phyloP scores from a whole-genome alignment of 2,329 filamentous ascomycete species.

The Sordariomycetes sp. region DNA sequence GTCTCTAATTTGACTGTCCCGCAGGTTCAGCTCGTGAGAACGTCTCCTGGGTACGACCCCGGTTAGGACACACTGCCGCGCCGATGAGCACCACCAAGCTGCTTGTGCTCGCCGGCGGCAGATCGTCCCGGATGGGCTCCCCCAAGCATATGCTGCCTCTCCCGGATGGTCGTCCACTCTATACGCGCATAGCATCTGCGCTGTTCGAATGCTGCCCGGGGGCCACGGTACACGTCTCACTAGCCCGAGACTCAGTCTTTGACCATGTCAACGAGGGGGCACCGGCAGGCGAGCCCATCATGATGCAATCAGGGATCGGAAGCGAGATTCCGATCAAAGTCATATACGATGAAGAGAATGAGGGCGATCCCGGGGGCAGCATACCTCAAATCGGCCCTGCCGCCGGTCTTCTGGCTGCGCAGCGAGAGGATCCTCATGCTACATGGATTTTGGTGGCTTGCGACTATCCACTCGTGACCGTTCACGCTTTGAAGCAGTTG shows the following conservation, averaged over 20 bases:
- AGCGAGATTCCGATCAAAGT: no score
- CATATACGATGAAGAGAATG: neutral
- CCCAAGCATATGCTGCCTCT: neutral
- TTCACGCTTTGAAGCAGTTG: neutral
- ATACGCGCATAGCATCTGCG: neutral
- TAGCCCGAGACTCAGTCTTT: neutral
- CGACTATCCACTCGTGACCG: neutral
- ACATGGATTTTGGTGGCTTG: neutral
- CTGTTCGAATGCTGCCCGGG: neutral
- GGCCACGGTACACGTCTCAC: neutral
- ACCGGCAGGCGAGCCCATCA: neutral
- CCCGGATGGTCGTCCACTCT: neutral
- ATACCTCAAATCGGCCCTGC: no score
- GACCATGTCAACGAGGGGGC: neutral
- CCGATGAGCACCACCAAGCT: no score
- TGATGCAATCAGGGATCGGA: neutral
- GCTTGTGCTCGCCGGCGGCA: conserved; percentile 7
- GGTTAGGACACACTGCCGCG: no score
- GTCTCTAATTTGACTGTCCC: no score
- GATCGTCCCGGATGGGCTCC: neutral
- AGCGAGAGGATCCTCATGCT: neutral
- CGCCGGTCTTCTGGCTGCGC: neutral
- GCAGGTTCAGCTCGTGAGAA: no score
- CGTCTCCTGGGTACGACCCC: no score
- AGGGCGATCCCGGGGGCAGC: neutral